Conservation (phyloP, 768 basidiomycete genomes). For the Dendrothele bispora region DNA sequence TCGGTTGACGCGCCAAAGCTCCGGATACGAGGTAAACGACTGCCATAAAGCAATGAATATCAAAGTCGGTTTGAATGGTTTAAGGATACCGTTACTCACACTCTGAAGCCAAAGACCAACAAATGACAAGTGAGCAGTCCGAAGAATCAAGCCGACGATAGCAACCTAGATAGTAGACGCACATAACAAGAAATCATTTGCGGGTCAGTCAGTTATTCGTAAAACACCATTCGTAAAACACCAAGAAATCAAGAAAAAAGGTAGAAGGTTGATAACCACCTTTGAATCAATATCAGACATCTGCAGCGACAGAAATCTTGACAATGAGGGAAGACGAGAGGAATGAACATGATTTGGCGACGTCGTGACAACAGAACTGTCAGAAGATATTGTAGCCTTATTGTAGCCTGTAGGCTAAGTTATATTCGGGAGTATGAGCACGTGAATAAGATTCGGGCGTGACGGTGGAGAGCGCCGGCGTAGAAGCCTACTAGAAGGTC, state of each 20-base stretch:
- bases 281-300: slow-evolving; percentile 29
- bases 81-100: slow-evolving; percentile 20
- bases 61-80: too few species aligned
- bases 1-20: slow-evolving; percentile 6
- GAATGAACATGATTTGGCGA: slow-evolving; percentile 36
- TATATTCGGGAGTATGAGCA: too few species aligned
- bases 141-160: slow-evolving; percentile 41
- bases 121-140: slow-evolving; percentile 35
- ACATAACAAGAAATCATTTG: too few species aligned
- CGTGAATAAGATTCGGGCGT: too few species aligned
- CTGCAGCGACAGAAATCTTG: slow-evolving; percentile 48
- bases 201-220: background rate
- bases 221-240: too few species aligned
- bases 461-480: too few species aligned
- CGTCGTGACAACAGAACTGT: too few species aligned
- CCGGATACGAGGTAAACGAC: background rate
- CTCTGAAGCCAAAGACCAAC: slow-evolving; percentile 33
- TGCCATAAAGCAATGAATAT: background rate
- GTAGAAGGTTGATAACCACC: slow-evolving; percentile 23
- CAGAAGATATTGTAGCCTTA: too few species aligned
- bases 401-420: too few species aligned
- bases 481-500: too few species aligned
- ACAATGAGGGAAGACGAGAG: slow-evolving; percentile 40
- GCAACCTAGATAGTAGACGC: slow-evolving; percentile 38
- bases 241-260: background rate